Conservation (phyloP, 2,329 filamentous ascomycete genomes). For the Fusarium cicatricum region DNA sequence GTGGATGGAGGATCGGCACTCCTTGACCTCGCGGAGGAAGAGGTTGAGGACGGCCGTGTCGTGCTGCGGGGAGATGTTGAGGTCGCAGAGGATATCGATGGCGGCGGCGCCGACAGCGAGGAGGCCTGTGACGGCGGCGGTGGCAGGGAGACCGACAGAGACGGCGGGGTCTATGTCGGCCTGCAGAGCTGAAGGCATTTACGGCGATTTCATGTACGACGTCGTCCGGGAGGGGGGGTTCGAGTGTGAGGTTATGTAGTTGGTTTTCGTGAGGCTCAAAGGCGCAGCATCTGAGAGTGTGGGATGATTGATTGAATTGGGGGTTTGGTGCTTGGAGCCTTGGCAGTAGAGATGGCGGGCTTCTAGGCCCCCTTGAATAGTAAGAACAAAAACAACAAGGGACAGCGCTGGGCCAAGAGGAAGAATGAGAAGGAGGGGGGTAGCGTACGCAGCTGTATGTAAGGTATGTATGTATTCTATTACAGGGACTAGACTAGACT, state of each 20-base stretch:
- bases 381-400: neutral
- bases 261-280: neutral
- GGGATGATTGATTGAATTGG: neutral
- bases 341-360: conserved; percentile 16
- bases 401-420: neutral
- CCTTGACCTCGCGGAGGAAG: conserved; percentile 48
- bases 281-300: neutral
- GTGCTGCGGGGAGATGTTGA: conserved; percentile 44
- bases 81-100: conserved; percentile 48
- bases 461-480: conserved; percentile 1
- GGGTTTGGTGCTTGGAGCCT: conserved; percentile 6
- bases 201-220: conserved; percentile 19
- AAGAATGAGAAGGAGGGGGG: neutral
- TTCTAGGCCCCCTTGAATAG: conserved; percentile 19
- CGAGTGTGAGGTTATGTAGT: conserved; percentile 1
- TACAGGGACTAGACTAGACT: neutral
- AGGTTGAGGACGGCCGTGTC: conserved; percentile 42
- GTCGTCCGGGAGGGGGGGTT: neutral
- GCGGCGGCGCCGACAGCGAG: conserved; percentile 47
- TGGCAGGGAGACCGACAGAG: conserved; percentile 43
- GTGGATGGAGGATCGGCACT: conserved; percentile 50
- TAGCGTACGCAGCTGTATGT: neutral
- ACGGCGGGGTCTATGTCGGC: conserved; percentile 33
- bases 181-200: conserved; percentile 36
- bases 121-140: conserved; percentile 50